These are phyloP conservation scores for Phytophthora podocarpi DNA, from an alignment of 352 stramenopile species.

Conservation along the genomic window DNA sequence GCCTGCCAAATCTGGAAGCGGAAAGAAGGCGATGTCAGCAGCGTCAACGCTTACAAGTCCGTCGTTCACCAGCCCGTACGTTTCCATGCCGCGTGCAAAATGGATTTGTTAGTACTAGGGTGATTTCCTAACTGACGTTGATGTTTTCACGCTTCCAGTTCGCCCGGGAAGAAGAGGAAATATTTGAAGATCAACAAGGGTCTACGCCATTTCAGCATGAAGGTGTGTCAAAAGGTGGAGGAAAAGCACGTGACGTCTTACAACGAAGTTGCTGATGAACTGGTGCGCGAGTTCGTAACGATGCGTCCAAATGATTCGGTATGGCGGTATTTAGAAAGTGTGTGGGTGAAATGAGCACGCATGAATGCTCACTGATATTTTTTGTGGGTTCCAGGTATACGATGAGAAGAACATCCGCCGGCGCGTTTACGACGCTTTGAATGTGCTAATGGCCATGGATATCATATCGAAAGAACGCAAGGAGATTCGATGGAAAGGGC, in stretches of 20 bases:
- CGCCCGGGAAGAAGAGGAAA: conserved; percentile 78
- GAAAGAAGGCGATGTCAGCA: conserved; percentile 22
- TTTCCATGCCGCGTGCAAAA: neutral
- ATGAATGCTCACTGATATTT: neutral
- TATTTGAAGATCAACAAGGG: conserved; percentile 91
- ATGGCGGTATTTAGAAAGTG: conserved; percentile 8
- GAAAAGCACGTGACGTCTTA: conserved; percentile 95
- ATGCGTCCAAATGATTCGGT: conserved; percentile 84
- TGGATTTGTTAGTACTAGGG: neutral
- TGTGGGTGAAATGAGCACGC: neutral
- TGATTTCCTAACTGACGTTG: neutral
- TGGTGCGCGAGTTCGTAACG: conserved; percentile 90
- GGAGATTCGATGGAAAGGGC: conserved; percentile 88
- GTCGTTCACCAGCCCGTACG: conserved; percentile 68
- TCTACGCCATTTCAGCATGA: conserved; percentile 95
- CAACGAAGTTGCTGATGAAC: conserved; percentile 95
- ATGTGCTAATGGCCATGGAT: conserved; percentile 98
- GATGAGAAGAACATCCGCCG: conserved; percentile 97
- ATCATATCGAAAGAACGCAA: conserved; percentile 98
- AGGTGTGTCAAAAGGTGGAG: conserved; percentile 97
- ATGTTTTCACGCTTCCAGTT: conserved; percentile 30
- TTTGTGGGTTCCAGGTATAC: conserved; percentile 61
- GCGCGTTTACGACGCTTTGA: conserved; percentile 97
- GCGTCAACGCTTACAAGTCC: conserved; percentile 37
- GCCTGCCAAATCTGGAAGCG: conserved; percentile 4